Evolutionary conservation across 345 rosid species (phyloP).

Genomic region (Salix koriyanagi): DNA sequence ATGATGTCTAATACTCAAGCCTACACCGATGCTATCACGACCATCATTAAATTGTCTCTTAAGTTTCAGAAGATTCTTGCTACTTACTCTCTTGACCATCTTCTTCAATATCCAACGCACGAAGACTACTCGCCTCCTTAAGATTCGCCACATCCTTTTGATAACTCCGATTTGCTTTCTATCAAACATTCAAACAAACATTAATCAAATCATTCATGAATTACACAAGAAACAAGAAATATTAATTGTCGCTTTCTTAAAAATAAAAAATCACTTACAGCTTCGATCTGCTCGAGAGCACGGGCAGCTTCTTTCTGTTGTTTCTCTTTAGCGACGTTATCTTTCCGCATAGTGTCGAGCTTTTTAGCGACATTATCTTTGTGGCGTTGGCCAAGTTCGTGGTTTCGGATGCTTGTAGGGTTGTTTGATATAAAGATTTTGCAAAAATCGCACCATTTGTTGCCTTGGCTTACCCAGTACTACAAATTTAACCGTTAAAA

Average conservation of each 20-base stretch:
- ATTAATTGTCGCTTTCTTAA: not conserved
- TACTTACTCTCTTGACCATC: constrained; percentile 56
- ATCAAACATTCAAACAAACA: not conserved
- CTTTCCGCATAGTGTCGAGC: constrained; percentile 71
- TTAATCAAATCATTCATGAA: not conserved
- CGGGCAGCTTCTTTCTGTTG: constrained; percentile 64
- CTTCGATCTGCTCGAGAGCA: constrained; percentile 84
- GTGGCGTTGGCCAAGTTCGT: constrained; percentile 88
- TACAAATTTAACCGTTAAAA: constrained; percentile 14
- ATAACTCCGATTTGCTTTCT: constrained; percentile 95
- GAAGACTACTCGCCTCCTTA: constrained; percentile 48
- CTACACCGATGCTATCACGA: too few species aligned
- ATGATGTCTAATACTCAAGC: not conserved
- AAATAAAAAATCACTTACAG: constrained; percentile 38
- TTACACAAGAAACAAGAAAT: not conserved
- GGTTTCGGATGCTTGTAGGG: constrained; percentile 81
- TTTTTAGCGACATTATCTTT: constrained; percentile 64
- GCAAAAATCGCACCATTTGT: constrained; percentile 97
- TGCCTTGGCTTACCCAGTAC: constrained; percentile 98
- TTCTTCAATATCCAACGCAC: constrained; percentile 41
- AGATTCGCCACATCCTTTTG: constrained; percentile 75
- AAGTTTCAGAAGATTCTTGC: constrained; percentile 1
- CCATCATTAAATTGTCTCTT: too few species aligned
- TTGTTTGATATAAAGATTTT: constrained; percentile 77
- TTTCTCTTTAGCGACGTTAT: constrained; percentile 77